Evolutionary conservation across 2,329 filamentous ascomycete species (phyloP).

Genomic region (Hypoxylon sp.): DNA sequence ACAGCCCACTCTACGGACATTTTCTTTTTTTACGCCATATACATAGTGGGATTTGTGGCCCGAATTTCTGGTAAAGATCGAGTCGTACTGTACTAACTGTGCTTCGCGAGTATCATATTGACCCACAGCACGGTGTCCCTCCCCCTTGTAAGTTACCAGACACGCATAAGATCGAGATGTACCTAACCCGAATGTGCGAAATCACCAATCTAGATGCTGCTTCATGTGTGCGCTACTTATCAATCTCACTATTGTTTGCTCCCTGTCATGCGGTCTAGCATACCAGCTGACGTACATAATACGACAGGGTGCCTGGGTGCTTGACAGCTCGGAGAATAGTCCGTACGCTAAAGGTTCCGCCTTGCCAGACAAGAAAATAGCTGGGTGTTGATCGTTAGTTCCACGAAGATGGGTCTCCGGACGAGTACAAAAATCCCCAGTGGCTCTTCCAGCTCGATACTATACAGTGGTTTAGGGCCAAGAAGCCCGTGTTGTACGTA

Average conservation of each 20-base stretch:
- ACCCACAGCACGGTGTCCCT: background rate
- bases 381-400: slow-evolving; percentile 37
- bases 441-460: background rate
- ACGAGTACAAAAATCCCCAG: slow-evolving; percentile 14
- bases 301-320: slow-evolving; percentile 24
- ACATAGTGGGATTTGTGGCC: slow-evolving; percentile 28
- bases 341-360: slow-evolving; percentile 38
- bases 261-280: slow-evolving; percentile 28
- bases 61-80: slow-evolving; percentile 32
- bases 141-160: slow-evolving; percentile 21
- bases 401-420: slow-evolving; percentile 36
- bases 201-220: slow-evolving; percentile 13
- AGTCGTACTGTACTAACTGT: slow-evolving; percentile 10
- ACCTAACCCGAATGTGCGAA: slow-evolving; percentile 18
- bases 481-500: background rate
- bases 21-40: slow-evolving; percentile 32
- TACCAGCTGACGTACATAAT: slow-evolving; percentile 39
- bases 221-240: slow-evolving; percentile 15
- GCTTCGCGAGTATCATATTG: slow-evolving; percentile 6
- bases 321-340: slow-evolving; percentile 40
- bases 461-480: slow-evolving; percentile 2
- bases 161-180: slow-evolving; percentile 22
- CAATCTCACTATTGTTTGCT: slow-evolving; percentile 18
- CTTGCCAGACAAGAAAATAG: slow-evolving; percentile 32
- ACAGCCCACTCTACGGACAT: slow-evolving; percentile 19